These are phyloP conservation scores for Carex cristatella DNA, from an alignment of 176 grass and related monocot species.

Conservation along the genomic window DNA sequence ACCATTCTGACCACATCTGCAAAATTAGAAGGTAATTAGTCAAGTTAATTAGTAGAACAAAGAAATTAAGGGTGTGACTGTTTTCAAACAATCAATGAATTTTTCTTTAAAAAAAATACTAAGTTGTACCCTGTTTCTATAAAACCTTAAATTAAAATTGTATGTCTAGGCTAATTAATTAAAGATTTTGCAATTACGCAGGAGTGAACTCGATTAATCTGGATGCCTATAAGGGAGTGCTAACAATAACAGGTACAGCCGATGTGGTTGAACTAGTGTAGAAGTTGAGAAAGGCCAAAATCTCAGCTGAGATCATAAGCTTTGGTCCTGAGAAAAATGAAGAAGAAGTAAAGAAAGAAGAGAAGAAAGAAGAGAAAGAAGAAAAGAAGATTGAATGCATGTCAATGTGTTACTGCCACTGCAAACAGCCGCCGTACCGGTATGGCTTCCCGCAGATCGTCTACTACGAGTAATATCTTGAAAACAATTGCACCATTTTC, in stretches of 20 bases:
- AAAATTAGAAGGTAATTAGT: slow-evolving; percentile 30
- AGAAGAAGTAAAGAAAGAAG: slow-evolving; percentile 3
- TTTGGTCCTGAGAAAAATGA: slow-evolving; percentile 50
- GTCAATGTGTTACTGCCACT: neutral
- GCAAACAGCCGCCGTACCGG: neutral
- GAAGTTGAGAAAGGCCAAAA: slow-evolving; percentile 40
- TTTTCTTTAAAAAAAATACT: neutral
- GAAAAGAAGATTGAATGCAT: slow-evolving; percentile 4
- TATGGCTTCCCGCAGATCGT: neutral
- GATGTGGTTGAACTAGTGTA: slow-evolving; percentile 38
- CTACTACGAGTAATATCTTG: neutral
- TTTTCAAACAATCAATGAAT: neutral
- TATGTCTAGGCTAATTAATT: neutral
- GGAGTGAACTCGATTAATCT: slow-evolving; percentile 55
- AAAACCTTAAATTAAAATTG: neutral
- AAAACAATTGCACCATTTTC: neutral
- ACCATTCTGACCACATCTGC: slow-evolving; percentile 30
- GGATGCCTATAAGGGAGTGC: slow-evolving; percentile 43
- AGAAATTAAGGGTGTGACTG: too few relatives aligned
- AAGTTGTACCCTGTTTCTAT: neutral
- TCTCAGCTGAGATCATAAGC: slow-evolving; percentile 29
- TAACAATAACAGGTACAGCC: slow-evolving; percentile 53
- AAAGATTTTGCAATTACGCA: neutral
- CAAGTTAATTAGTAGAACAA: neutral
- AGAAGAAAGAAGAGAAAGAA: neutral